These are phyloP conservation scores for Tripidium arundinaceum DNA, from an alignment of 202 grass and related monocot species.

Conservation along the genomic window DNA sequence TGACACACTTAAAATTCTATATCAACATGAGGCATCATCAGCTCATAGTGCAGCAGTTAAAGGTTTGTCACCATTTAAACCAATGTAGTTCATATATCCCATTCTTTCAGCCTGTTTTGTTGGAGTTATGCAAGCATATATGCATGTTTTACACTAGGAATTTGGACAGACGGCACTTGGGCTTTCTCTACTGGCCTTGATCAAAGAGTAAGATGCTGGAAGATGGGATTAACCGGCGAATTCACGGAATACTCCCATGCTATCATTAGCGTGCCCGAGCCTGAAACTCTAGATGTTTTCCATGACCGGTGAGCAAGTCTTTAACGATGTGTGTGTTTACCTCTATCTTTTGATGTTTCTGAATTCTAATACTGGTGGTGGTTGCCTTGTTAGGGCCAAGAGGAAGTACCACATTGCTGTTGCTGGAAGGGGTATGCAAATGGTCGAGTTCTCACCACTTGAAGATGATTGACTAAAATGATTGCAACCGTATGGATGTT, in stretches of 20 bases:
- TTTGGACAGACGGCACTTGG: constrained; percentile 84
- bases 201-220: constrained; percentile 89
- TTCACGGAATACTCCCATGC: constrained; percentile 54
- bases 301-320: constrained; percentile 42
- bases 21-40: constrained; percentile 46
- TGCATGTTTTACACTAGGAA: constrained; percentile 37
- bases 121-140: neutral
- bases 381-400: constrained; percentile 33
- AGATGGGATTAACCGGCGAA: constrained; percentile 25
- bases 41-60: constrained; percentile 87
- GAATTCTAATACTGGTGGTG: neutral
- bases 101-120: neutral
- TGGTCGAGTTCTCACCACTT: constrained; percentile 57
- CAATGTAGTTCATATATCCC: neutral
- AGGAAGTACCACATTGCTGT: constrained; percentile 65
- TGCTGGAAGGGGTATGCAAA: constrained; percentile 86
- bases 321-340: neutral
- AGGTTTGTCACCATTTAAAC: constrained; percentile 41
- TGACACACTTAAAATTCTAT: constrained; percentile 34
- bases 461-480: neutral
- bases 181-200: constrained; percentile 85
- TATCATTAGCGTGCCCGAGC: constrained; percentile 83
- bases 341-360: neutral
- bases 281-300: constrained; percentile 71
- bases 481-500: neutral